Evolutionary conservation across 164 flowering plant species (phyloP).

Genomic region (Berberis vulgaris): DNA sequence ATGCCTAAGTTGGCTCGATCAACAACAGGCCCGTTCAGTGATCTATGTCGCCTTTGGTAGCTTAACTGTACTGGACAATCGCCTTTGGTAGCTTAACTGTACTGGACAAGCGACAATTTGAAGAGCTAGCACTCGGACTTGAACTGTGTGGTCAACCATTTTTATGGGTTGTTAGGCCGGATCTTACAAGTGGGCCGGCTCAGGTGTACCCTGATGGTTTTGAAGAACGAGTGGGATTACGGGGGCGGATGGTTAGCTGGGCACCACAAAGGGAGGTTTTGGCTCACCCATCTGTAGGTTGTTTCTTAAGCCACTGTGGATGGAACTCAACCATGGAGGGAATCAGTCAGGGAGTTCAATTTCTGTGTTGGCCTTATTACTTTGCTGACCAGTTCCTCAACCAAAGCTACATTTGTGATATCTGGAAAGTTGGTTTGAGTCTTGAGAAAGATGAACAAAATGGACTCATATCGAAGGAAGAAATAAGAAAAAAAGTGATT

Average conservation of each 20-base stretch:
- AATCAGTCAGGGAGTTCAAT: conserved; percentile 6
- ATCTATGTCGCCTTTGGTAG: conserved; percentile 1
- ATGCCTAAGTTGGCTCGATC: neutral
- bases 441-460: neutral
- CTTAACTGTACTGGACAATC: neutral
- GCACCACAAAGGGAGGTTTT: conserved; percentile 3
- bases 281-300: conserved; percentile 7
- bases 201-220: conserved; percentile 1
- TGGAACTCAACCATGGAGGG: conserved; percentile 17
- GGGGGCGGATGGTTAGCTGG: conserved; percentile 1
- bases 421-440: conserved; percentile 15
- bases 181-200: neutral
- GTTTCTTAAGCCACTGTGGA: conserved; percentile 12
- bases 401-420: conserved; percentile 5
- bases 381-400: conserved; percentile 15
- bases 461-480: conserved; percentile 11
- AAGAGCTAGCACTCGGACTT: neutral
- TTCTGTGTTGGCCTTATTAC: conserved; percentile 18
- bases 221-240: neutral
- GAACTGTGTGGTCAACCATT: neutral
- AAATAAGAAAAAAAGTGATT: conserved; percentile 10
- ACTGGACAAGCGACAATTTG: neutral
- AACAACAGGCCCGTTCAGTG: neutral
- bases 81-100: neutral
- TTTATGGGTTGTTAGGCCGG: neutral